A percentile compares a stretch with the other conserved stretches of the same genome.
These are phyloP conservation scores for Artomyces pyxidatus DNA, from an alignment of 768 basidiomycete genomes.

Conservation along the genomic window DNA sequence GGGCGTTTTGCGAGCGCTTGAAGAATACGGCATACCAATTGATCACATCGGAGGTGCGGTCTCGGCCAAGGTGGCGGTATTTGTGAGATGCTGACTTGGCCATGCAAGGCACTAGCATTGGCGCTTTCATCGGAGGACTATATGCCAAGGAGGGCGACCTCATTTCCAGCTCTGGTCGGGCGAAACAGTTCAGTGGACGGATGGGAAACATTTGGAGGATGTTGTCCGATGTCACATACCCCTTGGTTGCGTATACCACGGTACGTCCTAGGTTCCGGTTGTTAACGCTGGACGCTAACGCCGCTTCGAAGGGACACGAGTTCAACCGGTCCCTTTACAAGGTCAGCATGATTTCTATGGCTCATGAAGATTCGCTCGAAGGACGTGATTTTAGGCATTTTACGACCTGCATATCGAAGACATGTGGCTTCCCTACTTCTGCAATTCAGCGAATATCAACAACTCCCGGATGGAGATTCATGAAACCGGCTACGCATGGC, in stretches of 20 bases:
- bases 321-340: slow-evolving; percentile 95
- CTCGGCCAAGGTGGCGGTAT: too few species aligned
- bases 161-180: slow-evolving; percentile 73
- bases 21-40: slow-evolving; percentile 88
- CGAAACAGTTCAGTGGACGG: slow-evolving; percentile 85
- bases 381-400: slow-evolving; percentile 50
- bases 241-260: slow-evolving; percentile 88
- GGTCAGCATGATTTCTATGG: slow-evolving; percentile 29
- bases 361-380: slow-evolving; percentile 5
- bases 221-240: slow-evolving; percentile 88
- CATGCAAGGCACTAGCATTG: slow-evolving; percentile 87
- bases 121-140: slow-evolving; percentile 85
- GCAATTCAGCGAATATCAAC: slow-evolving; percentile 96
- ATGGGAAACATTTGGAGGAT: slow-evolving; percentile 96
- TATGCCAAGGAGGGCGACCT: slow-evolving; percentile 94
- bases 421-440: slow-evolving; percentile 98
- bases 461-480: slow-evolving; percentile 97
- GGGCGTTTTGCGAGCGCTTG: slow-evolving; percentile 90
- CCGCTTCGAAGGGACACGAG: slow-evolving; percentile 69
- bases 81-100: too few species aligned
- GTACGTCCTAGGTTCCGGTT: slow-evolving; percentile 25
- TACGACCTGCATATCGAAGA: slow-evolving; percentile 94
- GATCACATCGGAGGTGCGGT: slow-evolving; percentile 78
- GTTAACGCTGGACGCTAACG: background rate
- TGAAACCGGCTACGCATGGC: slow-evolving; percentile 98